Conservation (phyloP, 139 green algal genomes). For the Trebouxia sp. region DNA sequence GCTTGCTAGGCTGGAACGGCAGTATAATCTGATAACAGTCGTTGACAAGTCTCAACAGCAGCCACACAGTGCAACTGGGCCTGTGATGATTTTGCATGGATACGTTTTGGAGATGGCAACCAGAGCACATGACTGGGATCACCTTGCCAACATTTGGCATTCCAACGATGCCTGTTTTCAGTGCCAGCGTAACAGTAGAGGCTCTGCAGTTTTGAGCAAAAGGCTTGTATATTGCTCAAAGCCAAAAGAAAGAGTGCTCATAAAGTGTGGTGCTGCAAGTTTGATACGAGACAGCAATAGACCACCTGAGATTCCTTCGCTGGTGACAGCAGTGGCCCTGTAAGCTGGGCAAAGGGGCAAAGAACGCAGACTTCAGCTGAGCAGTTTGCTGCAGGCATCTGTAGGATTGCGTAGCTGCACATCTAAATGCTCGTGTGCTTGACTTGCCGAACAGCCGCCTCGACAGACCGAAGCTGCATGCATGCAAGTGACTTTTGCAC, state of each 20-base stretch:
- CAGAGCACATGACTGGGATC: too few relatives aligned
- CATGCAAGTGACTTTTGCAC: slow-evolving; percentile 5
- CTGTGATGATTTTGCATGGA: too few relatives aligned
- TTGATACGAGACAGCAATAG: too few relatives aligned
- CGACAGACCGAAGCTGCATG: slow-evolving; percentile 9
- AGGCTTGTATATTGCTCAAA: too few relatives aligned
- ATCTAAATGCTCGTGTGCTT: not conserved
- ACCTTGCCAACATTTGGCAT: slow-evolving; percentile 98
- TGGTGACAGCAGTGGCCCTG: not conserved
- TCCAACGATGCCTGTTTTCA: slow-evolving; percentile 94
- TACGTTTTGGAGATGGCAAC: too few relatives aligned
- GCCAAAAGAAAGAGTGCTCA: too few relatives aligned
- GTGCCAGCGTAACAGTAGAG: slow-evolving; percentile 22
- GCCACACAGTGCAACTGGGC: too few relatives aligned
- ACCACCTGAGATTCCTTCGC: not conserved
- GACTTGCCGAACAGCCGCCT: slow-evolving; percentile 3
- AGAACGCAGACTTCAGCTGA: not conserved
- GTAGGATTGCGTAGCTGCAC: not conserved
- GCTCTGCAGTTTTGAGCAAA: too few relatives aligned
- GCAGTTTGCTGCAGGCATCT: not conserved
- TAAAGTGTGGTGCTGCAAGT: too few relatives aligned
- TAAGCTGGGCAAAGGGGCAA: not conserved
- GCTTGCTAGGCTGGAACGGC: not conserved
- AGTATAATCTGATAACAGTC: not conserved
- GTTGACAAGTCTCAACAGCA: too few relatives aligned